phyloP scores from a whole-genome alignment of 2,329 filamentous ascomycete species.

The Fusarium azukiicola region DNA sequence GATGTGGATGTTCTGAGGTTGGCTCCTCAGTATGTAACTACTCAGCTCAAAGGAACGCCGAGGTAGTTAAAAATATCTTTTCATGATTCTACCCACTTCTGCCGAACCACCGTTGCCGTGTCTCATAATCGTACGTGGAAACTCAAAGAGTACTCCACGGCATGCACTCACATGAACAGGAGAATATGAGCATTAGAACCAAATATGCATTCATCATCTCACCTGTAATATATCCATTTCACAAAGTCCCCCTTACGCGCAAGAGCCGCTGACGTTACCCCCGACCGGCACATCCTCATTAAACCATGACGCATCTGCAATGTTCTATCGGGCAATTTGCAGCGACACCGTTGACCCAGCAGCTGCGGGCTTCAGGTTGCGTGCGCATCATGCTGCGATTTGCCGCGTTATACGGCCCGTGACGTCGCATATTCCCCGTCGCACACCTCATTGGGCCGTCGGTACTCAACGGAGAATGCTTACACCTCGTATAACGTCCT shows the following conservation, averaged over 20 bases:
- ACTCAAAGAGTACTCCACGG: background rate
- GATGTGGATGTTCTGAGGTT: background rate
- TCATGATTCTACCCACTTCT: background rate
- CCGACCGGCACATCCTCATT: slow-evolving; percentile 1
- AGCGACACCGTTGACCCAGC: background rate
- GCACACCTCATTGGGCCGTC: slow-evolving; percentile 8
- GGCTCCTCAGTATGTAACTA: background rate
- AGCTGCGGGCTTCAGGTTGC: slow-evolving; percentile 5
- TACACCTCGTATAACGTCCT: slow-evolving; percentile 22
- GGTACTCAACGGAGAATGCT: slow-evolving; percentile 22
- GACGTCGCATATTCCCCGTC: background rate
- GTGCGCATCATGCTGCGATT: background rate
- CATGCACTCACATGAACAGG: background rate
- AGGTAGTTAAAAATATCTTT: background rate
- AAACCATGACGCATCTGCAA: slow-evolving; percentile 1
- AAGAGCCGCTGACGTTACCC: slow-evolving; percentile 15
- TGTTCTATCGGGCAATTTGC: background rate
- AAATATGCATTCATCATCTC: background rate
- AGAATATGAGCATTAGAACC: background rate
- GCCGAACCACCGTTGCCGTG: background rate
- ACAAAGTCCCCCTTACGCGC: background rate
- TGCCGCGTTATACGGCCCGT: slow-evolving; percentile 12
- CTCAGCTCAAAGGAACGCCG: background rate
- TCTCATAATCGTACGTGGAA: slow-evolving; percentile 4
- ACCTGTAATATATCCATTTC: background rate